A percentile compares a stretch with the other conserved stretches of the same genome.
Evolutionary conservation across 129 eudicot species (phyloP).

Genomic region (Flaveria sonorensis): DNA sequence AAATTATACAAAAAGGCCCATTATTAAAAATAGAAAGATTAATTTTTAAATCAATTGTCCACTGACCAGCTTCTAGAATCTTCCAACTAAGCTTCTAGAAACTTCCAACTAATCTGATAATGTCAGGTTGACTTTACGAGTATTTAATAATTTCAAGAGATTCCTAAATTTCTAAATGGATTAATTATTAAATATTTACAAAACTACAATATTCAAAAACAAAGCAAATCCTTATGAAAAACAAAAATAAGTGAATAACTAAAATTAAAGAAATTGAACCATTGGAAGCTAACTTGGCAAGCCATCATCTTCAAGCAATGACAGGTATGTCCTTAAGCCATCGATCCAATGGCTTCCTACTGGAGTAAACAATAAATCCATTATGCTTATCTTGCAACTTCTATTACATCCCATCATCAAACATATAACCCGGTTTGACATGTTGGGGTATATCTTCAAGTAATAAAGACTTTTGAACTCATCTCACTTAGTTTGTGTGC

Average conservation of each 20-base stretch:
- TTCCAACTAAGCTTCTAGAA: too few species aligned
- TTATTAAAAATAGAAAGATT: too few species aligned
- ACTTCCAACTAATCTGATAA: too few species aligned
- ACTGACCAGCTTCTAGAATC: too few species aligned
- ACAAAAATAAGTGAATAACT: not conserved
- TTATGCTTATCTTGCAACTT: slow-evolving; percentile 45
- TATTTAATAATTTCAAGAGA: too few species aligned
- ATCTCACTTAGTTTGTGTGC: slow-evolving; percentile 70
- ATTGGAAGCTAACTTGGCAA: not conserved
- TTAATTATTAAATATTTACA: slow-evolving; percentile 6
- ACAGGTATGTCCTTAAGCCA: slow-evolving; percentile 64
- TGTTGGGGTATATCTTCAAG: slow-evolving; percentile 46
- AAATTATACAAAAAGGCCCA: too few species aligned
- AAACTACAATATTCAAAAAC: slow-evolving; percentile 5
- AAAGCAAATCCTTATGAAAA: slow-evolving; percentile 24
- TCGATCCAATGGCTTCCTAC: slow-evolving; percentile 62
- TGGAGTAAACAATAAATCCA: slow-evolving; percentile 61
- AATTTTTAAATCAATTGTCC: too few species aligned
- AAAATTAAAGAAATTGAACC: slow-evolving; percentile 12
- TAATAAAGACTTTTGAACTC: slow-evolving; percentile 52
- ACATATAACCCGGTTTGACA: slow-evolving; percentile 65
- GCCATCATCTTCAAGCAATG: slow-evolving; percentile 30
- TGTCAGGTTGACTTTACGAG: too few species aligned
- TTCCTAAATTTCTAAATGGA: not conserved
- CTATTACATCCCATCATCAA: slow-evolving; percentile 58